These are phyloP conservation scores for Psilocybe azurescens DNA, from an alignment of 768 basidiomycete genomes.

Conservation along the genomic window DNA sequence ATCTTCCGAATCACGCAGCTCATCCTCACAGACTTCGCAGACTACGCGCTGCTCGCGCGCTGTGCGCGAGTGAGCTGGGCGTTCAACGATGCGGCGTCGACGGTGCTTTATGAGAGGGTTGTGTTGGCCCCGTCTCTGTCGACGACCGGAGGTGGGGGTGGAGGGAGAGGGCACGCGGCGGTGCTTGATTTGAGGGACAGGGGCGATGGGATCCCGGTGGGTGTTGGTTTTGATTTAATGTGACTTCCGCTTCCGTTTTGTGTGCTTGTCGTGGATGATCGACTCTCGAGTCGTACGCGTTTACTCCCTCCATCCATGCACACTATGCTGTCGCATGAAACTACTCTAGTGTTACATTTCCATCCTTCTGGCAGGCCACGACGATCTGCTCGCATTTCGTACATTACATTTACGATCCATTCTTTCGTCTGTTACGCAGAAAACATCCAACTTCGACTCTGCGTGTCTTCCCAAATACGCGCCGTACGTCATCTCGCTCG, in stretches of 20 bases:
- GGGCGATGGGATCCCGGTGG: too few relatives aligned
- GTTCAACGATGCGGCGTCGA: slow-evolving; percentile 50
- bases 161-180: too few relatives aligned
- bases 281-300: too few relatives aligned
- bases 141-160: too few relatives aligned
- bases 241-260: too few relatives aligned
- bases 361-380: not conserved
- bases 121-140: slow-evolving; percentile 27
- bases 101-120: slow-evolving; percentile 49
- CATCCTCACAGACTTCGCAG: not conserved
- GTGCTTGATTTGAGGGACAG: too few relatives aligned
- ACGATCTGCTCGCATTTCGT: too few relatives aligned
- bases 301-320: too few relatives aligned
- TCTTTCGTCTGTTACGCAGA: slow-evolving; percentile 25
- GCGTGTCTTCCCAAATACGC: slow-evolving; percentile 46
- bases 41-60: slow-evolving; percentile 32
- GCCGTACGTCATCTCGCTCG: slow-evolving; percentile 43
- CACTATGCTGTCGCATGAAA: too few relatives aligned
- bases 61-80: slow-evolving; percentile 51
- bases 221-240: too few relatives aligned
- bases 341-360: not conserved
- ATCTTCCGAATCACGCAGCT: too few relatives aligned
- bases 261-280: too few relatives aligned
- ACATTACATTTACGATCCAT: not conserved
- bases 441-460: slow-evolving; percentile 41